Conservation (phyloP, 2,329 filamentous ascomycete species). For the Spiromastix sp. region DNA sequence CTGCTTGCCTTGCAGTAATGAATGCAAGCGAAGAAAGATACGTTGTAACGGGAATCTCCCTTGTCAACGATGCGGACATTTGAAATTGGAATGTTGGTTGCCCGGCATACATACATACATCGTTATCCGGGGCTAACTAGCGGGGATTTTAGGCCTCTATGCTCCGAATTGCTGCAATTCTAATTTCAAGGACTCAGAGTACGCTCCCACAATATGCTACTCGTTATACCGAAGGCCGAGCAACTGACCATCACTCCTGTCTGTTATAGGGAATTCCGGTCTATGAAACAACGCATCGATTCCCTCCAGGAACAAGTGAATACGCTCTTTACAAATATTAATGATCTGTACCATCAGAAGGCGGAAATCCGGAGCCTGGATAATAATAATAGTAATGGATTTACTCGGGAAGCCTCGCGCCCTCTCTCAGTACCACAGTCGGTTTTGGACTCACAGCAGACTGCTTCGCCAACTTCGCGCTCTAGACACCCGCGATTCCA, state of each 20-base stretch:
- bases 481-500: conserved; percentile 58
- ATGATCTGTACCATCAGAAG: conserved; percentile 47
- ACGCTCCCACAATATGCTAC: conserved; percentile 14
- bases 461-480: conserved; percentile 36
- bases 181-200: conserved; percentile 83
- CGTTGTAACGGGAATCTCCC: conserved; percentile 58
- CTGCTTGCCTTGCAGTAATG: conserved; percentile 38
- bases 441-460: conserved; percentile 12
- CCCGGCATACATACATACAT: too few relatives aligned
- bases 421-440: conserved; percentile 18
- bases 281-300: conserved; percentile 64
- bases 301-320: conserved; percentile 78
- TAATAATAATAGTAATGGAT: conserved; percentile 15
- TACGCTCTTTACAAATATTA: conserved; percentile 62
- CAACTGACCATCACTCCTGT: conserved; percentile 7
- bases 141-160: conserved; percentile 50
- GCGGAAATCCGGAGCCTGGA: conserved; percentile 22
- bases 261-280: conserved; percentile 58
- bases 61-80: conserved; percentile 55
- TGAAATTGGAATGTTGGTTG: conserved; percentile 46
- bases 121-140: too few relatives aligned
- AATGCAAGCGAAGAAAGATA: conserved; percentile 57
- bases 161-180: conserved; percentile 58
- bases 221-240: neutral
- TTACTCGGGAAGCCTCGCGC: conserved; percentile 31